phyloP scores from a whole-genome alignment of 306 rosid species.

The Quercus glauca region DNA sequence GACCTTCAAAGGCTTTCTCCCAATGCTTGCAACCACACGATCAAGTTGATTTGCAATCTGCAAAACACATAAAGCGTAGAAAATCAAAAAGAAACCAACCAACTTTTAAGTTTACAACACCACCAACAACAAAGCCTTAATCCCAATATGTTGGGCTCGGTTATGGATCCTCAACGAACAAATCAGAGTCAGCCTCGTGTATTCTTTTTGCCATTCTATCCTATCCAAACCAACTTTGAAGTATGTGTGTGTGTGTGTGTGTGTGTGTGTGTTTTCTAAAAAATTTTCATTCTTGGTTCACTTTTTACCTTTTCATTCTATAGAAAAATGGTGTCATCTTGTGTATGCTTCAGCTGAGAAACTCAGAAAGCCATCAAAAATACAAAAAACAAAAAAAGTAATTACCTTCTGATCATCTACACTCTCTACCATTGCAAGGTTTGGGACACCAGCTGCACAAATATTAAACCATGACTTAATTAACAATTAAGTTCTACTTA shows the following conservation, averaged over 20 bases:
- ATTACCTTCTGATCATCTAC: slow-evolving; percentile 86
- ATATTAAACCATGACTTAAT: slow-evolving; percentile 4
- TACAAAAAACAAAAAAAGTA: background rate
- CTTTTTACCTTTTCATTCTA: background rate
- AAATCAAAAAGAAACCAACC: background rate
- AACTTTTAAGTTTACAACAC: no score
- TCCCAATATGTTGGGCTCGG: background rate
- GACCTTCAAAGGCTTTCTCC: slow-evolving; percentile 80
- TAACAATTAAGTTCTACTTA: background rate
- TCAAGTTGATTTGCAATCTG: slow-evolving; percentile 87
- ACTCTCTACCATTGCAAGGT: slow-evolving; percentile 73
- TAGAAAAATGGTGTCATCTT: background rate
- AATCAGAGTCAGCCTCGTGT: no score
- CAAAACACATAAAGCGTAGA: background rate
- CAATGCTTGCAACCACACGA: slow-evolving; percentile 59
- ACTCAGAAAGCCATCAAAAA: background rate
- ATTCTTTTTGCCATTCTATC: no score
- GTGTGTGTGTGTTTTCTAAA: no score
- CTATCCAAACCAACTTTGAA: no score
- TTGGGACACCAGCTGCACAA: slow-evolving; percentile 67
- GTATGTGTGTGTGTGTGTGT: no score
- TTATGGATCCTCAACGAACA: background rate
- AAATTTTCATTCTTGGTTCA: background rate
- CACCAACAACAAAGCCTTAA: no score
- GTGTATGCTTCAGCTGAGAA: background rate